Conservation (phyloP, 768 basidiomycete species). For the Kockovaella imperatae region DNA sequence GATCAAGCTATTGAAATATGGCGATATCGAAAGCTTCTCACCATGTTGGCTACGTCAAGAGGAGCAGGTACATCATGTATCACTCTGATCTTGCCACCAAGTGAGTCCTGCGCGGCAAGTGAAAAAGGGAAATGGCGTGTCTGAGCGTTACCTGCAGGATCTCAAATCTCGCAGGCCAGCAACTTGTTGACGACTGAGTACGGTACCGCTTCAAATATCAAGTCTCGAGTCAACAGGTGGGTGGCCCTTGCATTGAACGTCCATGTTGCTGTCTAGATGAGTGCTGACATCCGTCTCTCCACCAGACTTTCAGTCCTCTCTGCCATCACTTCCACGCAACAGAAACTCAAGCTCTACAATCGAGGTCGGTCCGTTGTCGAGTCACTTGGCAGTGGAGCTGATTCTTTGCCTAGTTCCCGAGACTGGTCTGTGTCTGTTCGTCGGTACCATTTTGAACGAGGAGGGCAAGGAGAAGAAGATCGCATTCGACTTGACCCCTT, state of each 20-base stretch:
- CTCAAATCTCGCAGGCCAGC: slow-evolving; percentile 85
- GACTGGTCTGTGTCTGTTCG: slow-evolving; percentile 94
- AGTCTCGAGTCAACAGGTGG: slow-evolving; percentile 59
- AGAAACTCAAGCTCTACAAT: slow-evolving; percentile 91
- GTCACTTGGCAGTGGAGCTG: not conserved
- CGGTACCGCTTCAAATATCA: slow-evolving; percentile 99
- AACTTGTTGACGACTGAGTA: slow-evolving; percentile 98
- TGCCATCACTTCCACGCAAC: slow-evolving; percentile 96
- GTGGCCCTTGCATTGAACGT: not conserved
- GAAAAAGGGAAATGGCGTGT: not conserved
- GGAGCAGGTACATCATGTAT: slow-evolving; percentile 99
- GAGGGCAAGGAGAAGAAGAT: slow-evolving; percentile 99
- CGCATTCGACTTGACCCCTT: slow-evolving; percentile 95
- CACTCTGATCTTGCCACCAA: slow-evolving; percentile 91
- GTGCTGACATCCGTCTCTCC: slow-evolving; percentile 40
- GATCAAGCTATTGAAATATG: slow-evolving; percentile 43
- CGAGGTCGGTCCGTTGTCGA: slow-evolving; percentile 45
- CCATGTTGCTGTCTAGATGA: not conserved
- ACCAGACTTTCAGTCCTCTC: slow-evolving; percentile 92
- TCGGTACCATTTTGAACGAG: slow-evolving; percentile 94
- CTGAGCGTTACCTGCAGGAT: slow-evolving; percentile 21
- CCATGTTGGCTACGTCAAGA: slow-evolving; percentile 88
- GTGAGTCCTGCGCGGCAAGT: slow-evolving; percentile 11
- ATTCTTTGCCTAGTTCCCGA: slow-evolving; percentile 61
- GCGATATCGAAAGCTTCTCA: slow-evolving; percentile 99